These are phyloP conservation scores for Leccinum solheimii DNA, from an alignment of 1,284 basidiomycete genomes.

Conservation along the genomic window DNA sequence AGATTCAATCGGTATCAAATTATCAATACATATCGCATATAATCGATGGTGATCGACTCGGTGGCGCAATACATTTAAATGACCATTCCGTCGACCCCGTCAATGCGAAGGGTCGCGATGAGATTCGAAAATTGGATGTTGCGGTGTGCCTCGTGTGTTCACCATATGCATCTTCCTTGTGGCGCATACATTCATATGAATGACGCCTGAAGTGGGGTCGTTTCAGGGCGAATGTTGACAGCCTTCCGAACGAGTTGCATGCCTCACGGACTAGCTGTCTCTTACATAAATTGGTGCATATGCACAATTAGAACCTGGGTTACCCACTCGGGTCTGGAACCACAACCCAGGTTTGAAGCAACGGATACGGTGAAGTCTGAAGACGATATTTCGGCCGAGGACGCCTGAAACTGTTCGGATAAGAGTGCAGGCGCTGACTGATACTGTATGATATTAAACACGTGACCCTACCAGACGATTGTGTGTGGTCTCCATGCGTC, in stretches of 20 bases:
- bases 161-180: constrained; percentile 6
- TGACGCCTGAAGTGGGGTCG: not conserved
- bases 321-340: not conserved
- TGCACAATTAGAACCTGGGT: not conserved
- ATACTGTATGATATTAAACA: not conserved
- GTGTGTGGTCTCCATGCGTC: not conserved
- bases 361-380: not conserved
- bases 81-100: not conserved
- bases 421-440: not conserved
- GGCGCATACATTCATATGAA: not conserved
- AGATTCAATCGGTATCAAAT: not conserved
- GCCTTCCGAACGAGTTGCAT: not conserved
- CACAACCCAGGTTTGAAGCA: not conserved
- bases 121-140: constrained; percentile 8
- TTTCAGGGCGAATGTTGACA: not conserved
- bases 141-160: not conserved
- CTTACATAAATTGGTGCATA: not conserved
- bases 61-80: not conserved
- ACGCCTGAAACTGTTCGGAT: not conserved
- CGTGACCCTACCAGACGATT: not conserved
- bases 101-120: constrained; percentile 1
- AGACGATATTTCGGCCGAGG: not conserved
- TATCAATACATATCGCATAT: not conserved
- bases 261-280: not conserved
- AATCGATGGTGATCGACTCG: constrained; percentile 5